Percentiles rank a stretch among this genome's conserved stretches.
Evolutionary conservation across 2,329 filamentous ascomycete genomes (phyloP).

Genomic region (Aspergillus felis): DNA sequence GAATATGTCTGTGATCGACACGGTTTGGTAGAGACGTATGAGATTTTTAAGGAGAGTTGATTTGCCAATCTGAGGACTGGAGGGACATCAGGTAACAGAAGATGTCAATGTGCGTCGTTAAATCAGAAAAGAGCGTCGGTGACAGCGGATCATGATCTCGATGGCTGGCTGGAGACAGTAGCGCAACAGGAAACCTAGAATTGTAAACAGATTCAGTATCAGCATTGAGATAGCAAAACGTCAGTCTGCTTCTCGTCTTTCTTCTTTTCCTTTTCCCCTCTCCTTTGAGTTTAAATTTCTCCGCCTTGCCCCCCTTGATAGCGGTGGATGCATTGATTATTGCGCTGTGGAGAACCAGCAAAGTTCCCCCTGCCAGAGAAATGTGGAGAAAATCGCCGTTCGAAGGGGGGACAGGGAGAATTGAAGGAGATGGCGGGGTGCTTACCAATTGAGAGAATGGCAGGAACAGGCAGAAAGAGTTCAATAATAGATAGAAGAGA

Average conservation of each 20-base stretch:
- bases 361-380: constrained; percentile 10
- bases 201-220: background rate
- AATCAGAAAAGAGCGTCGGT: background rate
- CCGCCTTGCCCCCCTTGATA: background rate
- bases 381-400: background rate
- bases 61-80: background rate
- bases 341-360: background rate
- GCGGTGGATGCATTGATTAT: background rate
- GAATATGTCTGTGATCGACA: background rate
- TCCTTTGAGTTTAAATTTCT: background rate
- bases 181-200: background rate
- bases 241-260: background rate
- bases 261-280: background rate
- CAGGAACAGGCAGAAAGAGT: background rate
- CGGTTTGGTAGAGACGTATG: background rate
- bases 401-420: background rate
- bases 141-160: background rate
- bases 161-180: background rate
- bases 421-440: background rate
- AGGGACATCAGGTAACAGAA: background rate
- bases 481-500: background rate
- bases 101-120: background rate
- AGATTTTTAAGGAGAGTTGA: background rate
- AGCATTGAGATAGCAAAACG: background rate
- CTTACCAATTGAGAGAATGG: background rate